These are phyloP conservation scores for Fusarium lyarnte DNA, from an alignment of 2,329 filamentous ascomycete genomes.

Conservation along the genomic window DNA sequence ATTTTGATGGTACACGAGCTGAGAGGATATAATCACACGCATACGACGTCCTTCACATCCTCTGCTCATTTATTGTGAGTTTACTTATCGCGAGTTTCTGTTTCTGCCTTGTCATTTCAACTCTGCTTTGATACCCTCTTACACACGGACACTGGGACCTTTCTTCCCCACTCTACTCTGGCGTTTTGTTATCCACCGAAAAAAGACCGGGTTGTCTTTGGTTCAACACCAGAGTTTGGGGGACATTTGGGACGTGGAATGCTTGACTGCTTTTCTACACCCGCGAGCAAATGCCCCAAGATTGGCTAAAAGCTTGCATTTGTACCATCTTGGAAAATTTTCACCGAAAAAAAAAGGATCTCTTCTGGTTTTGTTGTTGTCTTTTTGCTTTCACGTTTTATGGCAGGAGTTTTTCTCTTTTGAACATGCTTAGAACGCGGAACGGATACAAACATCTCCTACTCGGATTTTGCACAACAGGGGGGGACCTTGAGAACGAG, in stretches of 20 bases:
- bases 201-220: slow-evolving; percentile 29
- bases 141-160: slow-evolving; percentile 30
- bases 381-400: slow-evolving; percentile 32
- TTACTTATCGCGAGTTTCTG: slow-evolving; percentile 22
- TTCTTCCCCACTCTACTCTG: slow-evolving; percentile 29
- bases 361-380: slow-evolving; percentile 22
- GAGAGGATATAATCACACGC: slow-evolving; percentile 51
- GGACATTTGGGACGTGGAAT: slow-evolving; percentile 28
- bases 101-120: slow-evolving; percentile 32
- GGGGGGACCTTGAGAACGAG: not conserved
- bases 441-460: slow-evolving; percentile 36
- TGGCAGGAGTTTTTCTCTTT: slow-evolving; percentile 35
- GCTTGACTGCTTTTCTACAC: slow-evolving; percentile 35
- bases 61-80: slow-evolving; percentile 46
- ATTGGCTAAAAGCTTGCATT: slow-evolving; percentile 32
- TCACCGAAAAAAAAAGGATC: slow-evolving; percentile 36
- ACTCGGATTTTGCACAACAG: slow-evolving; percentile 23
- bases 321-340: slow-evolving; percentile 32
- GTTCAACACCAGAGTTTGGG: slow-evolving; percentile 25
- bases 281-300: slow-evolving; percentile 36
- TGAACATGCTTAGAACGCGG: slow-evolving; percentile 40
- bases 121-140: slow-evolving; percentile 42
- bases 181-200: slow-evolving; percentile 32
- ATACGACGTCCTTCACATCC: slow-evolving; percentile 37
- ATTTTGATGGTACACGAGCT: slow-evolving; percentile 55